Evolutionary conservation across 257 asterid genomes (phyloP).

Genomic region (Solanum tarapatanum): DNA sequence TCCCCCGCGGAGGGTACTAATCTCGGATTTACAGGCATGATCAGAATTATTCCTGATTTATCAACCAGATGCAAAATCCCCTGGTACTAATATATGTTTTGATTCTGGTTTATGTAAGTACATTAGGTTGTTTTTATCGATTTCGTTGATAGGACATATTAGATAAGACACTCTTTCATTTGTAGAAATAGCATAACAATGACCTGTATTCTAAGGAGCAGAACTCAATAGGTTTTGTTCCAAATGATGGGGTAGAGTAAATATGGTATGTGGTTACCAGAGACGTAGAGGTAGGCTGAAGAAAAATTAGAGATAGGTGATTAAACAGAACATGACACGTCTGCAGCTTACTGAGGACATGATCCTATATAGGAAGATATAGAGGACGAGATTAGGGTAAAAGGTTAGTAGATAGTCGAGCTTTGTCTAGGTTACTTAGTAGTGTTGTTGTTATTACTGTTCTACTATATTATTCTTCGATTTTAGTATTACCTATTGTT

Average conservation of each 20-base stretch:
- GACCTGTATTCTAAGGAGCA: neutral
- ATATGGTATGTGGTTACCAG: neutral
- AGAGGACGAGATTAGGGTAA: neutral
- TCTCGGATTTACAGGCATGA: slow-evolving; percentile 69
- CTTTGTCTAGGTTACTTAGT: neutral
- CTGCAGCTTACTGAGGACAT: neutral
- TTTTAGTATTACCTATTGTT: neutral
- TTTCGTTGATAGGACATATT: neutral
- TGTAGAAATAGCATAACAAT: neutral
- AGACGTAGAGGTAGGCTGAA: neutral
- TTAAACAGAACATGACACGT: neutral
- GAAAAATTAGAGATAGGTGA: neutral
- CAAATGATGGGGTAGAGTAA: neutral
- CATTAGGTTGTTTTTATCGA: neutral
- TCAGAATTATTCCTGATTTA: slow-evolving; percentile 74
- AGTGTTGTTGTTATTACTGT: neutral
- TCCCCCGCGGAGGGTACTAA: slow-evolving; percentile 67
- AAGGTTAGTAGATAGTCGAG: neutral
- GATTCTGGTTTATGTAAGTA: neutral
- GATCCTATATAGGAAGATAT: neutral
- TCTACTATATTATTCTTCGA: too few relatives aligned
- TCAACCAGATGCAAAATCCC: slow-evolving; percentile 57
- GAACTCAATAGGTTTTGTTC: neutral
- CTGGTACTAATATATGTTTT: slow-evolving; percentile 33
- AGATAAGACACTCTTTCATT: neutral